Evolutionary conservation across 768 basidiomycete species (phyloP).

Genomic region (Macrolepiota dolichaula): DNA sequence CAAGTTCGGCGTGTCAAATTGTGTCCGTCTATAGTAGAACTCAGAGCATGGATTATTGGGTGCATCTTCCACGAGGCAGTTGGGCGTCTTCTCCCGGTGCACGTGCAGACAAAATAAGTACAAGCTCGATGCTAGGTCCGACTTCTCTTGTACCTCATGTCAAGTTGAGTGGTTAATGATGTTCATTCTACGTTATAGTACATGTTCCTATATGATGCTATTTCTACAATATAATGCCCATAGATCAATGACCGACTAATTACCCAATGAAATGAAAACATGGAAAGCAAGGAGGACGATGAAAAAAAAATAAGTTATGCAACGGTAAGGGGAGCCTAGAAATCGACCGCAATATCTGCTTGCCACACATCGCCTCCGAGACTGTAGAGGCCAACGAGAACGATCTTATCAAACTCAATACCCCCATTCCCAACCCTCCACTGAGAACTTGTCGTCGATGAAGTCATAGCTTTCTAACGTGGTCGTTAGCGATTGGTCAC

Average conservation of each 20-base stretch:
- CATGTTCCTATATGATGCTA: too few species aligned
- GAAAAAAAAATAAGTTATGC: background rate
- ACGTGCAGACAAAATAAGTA: background rate
- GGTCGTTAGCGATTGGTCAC: slow-evolving; percentile 24
- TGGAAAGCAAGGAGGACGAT: background rate
- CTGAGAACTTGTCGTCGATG: slow-evolving; percentile 18
- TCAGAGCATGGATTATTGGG: too few species aligned
- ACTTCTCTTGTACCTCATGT: background rate
- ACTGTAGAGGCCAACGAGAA: slow-evolving; percentile 41
- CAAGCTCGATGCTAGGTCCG: background rate
- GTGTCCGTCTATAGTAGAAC: too few species aligned
- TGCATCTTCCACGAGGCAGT: background rate
- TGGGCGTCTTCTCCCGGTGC: too few species aligned
- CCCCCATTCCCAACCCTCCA: slow-evolving; percentile 33
- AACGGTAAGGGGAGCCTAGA: background rate
- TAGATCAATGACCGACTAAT: background rate
- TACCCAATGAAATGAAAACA: background rate
- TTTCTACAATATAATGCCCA: too few species aligned
- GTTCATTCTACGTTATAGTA: too few species aligned
- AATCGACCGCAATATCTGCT: slow-evolving; percentile 45
- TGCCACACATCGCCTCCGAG: slow-evolving; percentile 44
- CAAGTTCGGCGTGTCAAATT: too few species aligned
- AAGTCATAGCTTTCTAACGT: slow-evolving; percentile 11
- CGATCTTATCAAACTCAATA: slow-evolving; percentile 39
- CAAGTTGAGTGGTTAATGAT: background rate